Base-by-base conservation (phyloP, 768 basidiomycete species). In the Pulveroboletus sp. region DNA sequence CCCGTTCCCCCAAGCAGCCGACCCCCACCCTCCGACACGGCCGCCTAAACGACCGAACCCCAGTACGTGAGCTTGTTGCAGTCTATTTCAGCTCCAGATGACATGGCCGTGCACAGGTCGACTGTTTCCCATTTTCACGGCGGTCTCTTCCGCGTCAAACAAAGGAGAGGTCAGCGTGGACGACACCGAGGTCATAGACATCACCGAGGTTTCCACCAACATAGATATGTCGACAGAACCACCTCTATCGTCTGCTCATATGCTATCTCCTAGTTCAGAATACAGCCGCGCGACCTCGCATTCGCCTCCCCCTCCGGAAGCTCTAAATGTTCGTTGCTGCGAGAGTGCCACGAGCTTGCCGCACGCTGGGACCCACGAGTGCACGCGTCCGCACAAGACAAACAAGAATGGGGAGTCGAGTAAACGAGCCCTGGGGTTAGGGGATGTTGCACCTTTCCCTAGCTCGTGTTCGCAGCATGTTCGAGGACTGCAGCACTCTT, bases 401-500 rank as follows among this genome's bases (percentile, higher is more conserved):
- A 52, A 36, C 39, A 54, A 50, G 46, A 45, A 40, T 39, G 44
- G 40, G 26, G 49, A 38, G 12, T 28, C 17, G 2, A 46, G 36
- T 15, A 46, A 46, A 42, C 50, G 53, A 28, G 43, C 28, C 28
- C 11, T 17, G 39, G 48, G 47, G 3, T 45, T 17, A 18, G 50
- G 47, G 36, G 47, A 46, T 39, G 41, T 33, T 15, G 71, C 69
- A 0, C 78, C 79, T 18, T 78, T 76, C 58, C 86, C 86, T 28
- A 68, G 70, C 55, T 57, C 57, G 40, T 66, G 70, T 21, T 71
- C 69, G 14, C 84, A 85, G 59, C 86, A 88, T 67, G 74, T 84
- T 55, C 80, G 76, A 55, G 84, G 83, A 32, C 63, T 70, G 15
- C 83, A 85, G 59, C 74, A 66, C 37, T 51, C 50, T n/a, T 74